Conservation (phyloP, 1,284 basidiomycete genomes). For the Wallemia hederae region DNA sequence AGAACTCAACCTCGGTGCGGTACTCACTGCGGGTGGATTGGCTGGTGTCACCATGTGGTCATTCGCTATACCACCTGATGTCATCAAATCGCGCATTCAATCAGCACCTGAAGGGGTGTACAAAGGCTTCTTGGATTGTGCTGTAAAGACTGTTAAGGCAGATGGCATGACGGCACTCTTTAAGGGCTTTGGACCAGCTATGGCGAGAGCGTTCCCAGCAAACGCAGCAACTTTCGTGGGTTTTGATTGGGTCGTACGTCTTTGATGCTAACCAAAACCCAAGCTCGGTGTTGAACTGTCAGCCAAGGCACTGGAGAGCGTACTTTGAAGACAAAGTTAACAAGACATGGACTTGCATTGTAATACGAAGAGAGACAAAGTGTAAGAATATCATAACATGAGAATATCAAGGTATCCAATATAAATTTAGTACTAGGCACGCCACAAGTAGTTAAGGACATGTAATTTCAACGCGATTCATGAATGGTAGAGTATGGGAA, state of each 20-base stretch:
- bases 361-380: no score
- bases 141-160: constrained; percentile 62
- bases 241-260: background rate
- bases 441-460: no score
- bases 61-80: constrained; percentile 78
- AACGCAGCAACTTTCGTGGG: constrained; percentile 1
- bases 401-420: no score
- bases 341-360: no score
- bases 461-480: background rate
- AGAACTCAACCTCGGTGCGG: constrained; percentile 57
- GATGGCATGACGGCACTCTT: constrained; percentile 74
- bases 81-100: constrained; percentile 84
- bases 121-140: constrained; percentile 74
- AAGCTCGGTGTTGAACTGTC: background rate
- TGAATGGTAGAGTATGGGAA: constrained; percentile 8
- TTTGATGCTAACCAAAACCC: background rate
- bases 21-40: constrained; percentile 73
- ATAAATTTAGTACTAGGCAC: no score
- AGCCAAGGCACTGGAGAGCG: background rate
- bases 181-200: constrained; percentile 92
- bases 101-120: constrained; percentile 92
- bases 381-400: no score
- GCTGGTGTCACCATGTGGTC: constrained; percentile 97
- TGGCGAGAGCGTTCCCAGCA: constrained; percentile 39
- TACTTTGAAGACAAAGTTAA: no score